These are phyloP conservation scores for Begonia masoniana DNA, from an alignment of 306 rosid species.

Conservation along the genomic window DNA sequence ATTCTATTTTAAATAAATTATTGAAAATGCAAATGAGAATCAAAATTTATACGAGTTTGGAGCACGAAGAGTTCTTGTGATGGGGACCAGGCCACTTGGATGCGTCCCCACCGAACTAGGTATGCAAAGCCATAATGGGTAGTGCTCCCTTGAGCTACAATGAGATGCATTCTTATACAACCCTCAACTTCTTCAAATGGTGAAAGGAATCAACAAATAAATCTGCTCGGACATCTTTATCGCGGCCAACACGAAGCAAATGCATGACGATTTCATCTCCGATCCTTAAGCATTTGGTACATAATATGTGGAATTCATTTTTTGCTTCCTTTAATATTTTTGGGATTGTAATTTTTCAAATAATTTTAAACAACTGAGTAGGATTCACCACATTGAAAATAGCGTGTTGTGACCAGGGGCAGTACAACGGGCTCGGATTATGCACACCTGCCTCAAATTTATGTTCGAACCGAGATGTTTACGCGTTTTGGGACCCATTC, in stretches of 20 bases:
- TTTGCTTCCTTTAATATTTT: neutral
- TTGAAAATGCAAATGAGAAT: neutral
- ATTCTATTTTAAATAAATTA: too few relatives aligned
- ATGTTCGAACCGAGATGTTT: conserved; percentile 54
- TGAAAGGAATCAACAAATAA: conserved; percentile 21
- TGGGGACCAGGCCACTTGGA: conserved; percentile 43
- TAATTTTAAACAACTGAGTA: neutral
- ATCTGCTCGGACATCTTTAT: conserved; percentile 24
- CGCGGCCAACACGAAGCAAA: conserved; percentile 29
- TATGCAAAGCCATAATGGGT: conserved; percentile 28
- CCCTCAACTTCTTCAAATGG: conserved; percentile 14
- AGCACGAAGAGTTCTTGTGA: conserved; percentile 43
- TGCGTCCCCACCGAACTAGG: conserved; percentile 38
- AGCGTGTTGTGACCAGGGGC: conserved; percentile 71
- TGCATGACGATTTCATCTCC: conserved; percentile 34
- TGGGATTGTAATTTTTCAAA: neutral
- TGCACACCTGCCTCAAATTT: conserved; percentile 52
- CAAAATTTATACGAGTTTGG: conserved; percentile 32
- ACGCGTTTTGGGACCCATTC: conserved; percentile 75
- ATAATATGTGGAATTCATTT: neutral
- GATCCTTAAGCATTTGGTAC: conserved; percentile 33
- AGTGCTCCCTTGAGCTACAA: conserved; percentile 29
- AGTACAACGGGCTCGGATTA: conserved; percentile 53
- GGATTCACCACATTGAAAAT: conserved; percentile 48
- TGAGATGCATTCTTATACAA: conserved; percentile 26